phyloP scores from a whole-genome alignment of 2,329 filamentous ascomycete species.

The Helotiales sp. region DNA sequence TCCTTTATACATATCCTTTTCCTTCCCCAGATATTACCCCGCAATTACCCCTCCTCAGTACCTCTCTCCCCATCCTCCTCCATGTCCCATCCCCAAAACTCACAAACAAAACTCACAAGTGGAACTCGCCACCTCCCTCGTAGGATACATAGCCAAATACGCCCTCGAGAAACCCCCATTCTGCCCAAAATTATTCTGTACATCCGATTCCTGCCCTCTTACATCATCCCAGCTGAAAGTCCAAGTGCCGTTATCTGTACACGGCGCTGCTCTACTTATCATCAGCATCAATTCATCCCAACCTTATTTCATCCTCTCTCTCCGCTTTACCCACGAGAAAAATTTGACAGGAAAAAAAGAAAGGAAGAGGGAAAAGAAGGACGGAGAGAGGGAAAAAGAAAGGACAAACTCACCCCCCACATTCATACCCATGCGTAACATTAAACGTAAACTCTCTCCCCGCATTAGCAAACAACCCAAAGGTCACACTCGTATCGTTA shows the following conservation, averaged over 20 bases:
- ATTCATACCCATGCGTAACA: slow-evolving; percentile 23
- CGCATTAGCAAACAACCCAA: slow-evolving; percentile 18
- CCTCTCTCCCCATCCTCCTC: no score
- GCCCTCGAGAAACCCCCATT: slow-evolving; percentile 12
- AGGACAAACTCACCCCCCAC: slow-evolving; percentile 13
- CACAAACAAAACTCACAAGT: slow-evolving; percentile 26
- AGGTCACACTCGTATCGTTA: slow-evolving; percentile 21
- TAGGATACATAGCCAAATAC: slow-evolving; percentile 21
- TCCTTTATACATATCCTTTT: no score
- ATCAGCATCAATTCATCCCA: not conserved
- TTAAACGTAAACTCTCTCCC: slow-evolving; percentile 18
- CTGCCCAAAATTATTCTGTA: slow-evolving; percentile 26
- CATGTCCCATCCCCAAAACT: no score
- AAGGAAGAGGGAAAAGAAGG: no score
- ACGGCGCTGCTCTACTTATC: not conserved
- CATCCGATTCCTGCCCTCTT: slow-evolving; percentile 21
- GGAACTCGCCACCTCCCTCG: slow-evolving; percentile 13
- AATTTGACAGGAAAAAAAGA: no score
- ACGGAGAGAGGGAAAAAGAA: not conserved
- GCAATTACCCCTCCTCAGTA: no score
- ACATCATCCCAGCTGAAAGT: slow-evolving; percentile 22
- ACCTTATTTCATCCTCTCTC: not conserved
- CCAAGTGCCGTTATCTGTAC: slow-evolving; percentile 25
- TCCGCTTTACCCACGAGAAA: no score
- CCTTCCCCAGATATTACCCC: no score